Base-by-base conservation (phyloP, 2,329 filamentous ascomycete genomes). In the Calonectria multiphialidica region DNA sequence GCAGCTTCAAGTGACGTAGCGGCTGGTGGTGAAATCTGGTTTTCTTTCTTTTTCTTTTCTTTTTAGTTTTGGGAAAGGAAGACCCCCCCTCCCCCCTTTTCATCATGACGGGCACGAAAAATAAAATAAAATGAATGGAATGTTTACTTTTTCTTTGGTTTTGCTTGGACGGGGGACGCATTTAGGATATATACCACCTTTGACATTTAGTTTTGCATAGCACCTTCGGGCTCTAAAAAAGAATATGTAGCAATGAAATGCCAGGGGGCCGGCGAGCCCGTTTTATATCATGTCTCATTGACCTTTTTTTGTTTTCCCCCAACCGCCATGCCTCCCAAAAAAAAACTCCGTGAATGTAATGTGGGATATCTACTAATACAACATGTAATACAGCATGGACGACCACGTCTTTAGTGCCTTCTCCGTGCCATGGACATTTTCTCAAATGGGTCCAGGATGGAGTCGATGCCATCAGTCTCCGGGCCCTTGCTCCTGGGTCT, bases 181-280 rank as follows among this genome's bases (percentile, higher is more conserved):
- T 55, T 47, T 40, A 33, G 57, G 53, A 59, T 40, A 69, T 71
- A 72, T 59, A 75, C 47, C 66, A 68, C 37, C 55, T 16, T 47
- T 68, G 61, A 69, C 28, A 67, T 44, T 65, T 28, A 18, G 21
- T 53, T 55, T 50, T 37, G 68, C 61, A 66, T 61, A 63, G 67
- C 67, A 37, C 23, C 25, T 33, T 40, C 57, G 40, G 40, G 30
- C 30, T n/a, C 12, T 16, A 30, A 61, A 68, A 25, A 53, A 64
- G 63, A 47, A 47, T 47, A 47, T 57, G 37, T 21, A 63, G 44
- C 23, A 55, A 64, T 61, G 18, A 61, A 66, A 42, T 30, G 10
- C 37, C 49, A n/a, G 5, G 21, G 23, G 47, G 28, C 28, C 28
- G n/a, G 1, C 5, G 9, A 30, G 42, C 42, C 25, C 18, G n/a